These are phyloP conservation scores for Paramecium caudatum DNA, from an alignment of 73 alveolate genomes.

Conservation along the genomic window DNA sequence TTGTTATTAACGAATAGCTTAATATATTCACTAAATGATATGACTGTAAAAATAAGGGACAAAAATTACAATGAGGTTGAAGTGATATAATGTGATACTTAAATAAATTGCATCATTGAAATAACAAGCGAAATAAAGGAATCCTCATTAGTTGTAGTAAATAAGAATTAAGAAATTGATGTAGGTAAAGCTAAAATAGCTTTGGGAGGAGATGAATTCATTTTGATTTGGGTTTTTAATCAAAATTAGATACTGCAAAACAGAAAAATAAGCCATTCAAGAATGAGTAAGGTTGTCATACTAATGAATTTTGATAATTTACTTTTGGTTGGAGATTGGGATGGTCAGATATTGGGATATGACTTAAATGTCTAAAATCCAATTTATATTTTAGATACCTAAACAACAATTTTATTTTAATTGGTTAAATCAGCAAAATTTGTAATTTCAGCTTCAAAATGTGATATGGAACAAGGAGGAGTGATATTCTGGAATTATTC, in stretches of 20 bases:
- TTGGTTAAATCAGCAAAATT: not conserved
- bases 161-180: not conserved
- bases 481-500: conserved; percentile 45
- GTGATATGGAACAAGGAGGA: conserved; percentile 64
- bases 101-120: conserved; percentile 42
- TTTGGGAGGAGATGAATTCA: conserved; percentile 34
- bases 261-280: not conserved
- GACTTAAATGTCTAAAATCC: not conserved
- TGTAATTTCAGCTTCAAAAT: conserved; percentile 43
- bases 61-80: not conserved
- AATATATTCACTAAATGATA: conserved; percentile 50
- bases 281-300: not conserved
- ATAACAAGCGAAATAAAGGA: not conserved
- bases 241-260: not conserved
- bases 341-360: conserved; percentile 29
- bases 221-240: conserved; percentile 4
- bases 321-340: conserved; percentile 54
- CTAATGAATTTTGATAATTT: not conserved
- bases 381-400: not conserved
- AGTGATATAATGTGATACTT: not conserved
- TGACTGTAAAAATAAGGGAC: conserved; percentile 14
- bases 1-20: not conserved
- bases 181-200: not conserved
- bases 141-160: not conserved
- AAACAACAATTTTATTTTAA: not conserved